Evolutionary conservation across 163 green algal species (phyloP).

Genomic region (Coccomyxa subellipsoidea): DNA sequence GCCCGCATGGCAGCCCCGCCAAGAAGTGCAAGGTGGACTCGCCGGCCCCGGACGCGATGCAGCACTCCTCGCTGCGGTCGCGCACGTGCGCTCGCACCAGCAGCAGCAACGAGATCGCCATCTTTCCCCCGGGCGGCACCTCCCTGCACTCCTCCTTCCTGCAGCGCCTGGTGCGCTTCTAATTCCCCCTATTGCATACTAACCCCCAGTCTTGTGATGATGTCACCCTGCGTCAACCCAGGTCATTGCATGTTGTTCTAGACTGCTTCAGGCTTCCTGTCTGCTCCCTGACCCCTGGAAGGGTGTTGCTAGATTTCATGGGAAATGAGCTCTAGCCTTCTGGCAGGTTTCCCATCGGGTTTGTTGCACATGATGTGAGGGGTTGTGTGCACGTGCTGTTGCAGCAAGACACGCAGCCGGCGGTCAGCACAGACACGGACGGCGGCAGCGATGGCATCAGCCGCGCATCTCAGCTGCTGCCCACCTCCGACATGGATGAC

Average conservation of each 20-base stretch:
- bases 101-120: neutral
- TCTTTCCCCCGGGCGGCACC: neutral
- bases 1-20: neutral
- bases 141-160: neutral
- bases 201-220: too few species aligned
- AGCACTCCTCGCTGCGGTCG: neutral
- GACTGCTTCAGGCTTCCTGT: too few species aligned
- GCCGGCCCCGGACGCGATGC: neutral
- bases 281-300: too few species aligned
- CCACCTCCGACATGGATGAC: neutral
- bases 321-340: too few species aligned
- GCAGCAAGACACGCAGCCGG: neutral
- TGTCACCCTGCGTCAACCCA: too few species aligned
- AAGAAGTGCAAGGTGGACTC: neutral
- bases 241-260: too few species aligned
- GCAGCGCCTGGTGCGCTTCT: neutral
- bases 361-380: neutral
- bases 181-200: neutral
- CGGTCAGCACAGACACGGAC: neutral
- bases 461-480: slow-evolving; percentile 1
- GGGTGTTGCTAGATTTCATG: too few species aligned
- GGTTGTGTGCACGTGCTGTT: neutral
- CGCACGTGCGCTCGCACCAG: neutral
- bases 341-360: too few species aligned
- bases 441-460: neutral